Conservation (phyloP, 352 stramenopile species). For the Phytophthora tentaculata region DNA sequence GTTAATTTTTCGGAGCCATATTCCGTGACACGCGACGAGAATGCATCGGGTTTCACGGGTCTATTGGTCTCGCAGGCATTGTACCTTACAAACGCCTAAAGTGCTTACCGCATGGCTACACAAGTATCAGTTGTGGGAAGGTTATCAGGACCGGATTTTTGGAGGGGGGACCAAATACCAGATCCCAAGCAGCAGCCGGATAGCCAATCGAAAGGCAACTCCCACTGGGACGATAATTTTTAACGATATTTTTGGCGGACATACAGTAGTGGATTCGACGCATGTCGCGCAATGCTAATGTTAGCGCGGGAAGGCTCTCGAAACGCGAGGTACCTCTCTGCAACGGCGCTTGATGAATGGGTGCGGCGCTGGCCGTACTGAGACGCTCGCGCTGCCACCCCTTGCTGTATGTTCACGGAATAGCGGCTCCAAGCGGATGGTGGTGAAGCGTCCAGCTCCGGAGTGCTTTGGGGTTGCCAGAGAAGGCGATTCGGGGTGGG, state of each 20-base stretch:
- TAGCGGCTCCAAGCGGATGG: slow-evolving; percentile 9
- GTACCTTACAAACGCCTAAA: background rate
- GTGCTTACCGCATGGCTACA: slow-evolving; percentile 17
- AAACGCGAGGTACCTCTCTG: slow-evolving; percentile 10
- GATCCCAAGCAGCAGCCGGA: slow-evolving; percentile 24
- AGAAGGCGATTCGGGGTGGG: slow-evolving; percentile 30
- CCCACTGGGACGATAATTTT: slow-evolving; percentile 11
- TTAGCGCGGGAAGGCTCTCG: slow-evolving; percentile 21
- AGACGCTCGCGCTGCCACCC: background rate
- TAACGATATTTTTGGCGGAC: slow-evolving; percentile 34
- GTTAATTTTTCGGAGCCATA: slow-evolving; percentile 35
- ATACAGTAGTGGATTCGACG: slow-evolving; percentile 21
- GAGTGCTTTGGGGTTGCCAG: slow-evolving; percentile 12
- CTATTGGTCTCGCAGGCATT: slow-evolving; percentile 2
- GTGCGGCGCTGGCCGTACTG: slow-evolving; percentile 6
- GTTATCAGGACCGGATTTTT: slow-evolving; percentile 42
- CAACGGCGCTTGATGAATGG: slow-evolving; percentile 18
- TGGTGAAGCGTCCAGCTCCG: background rate
- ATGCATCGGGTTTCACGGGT: slow-evolving; percentile 19
- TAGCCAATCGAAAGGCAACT: slow-evolving; percentile 22
- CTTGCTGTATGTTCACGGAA: slow-evolving; percentile 7
- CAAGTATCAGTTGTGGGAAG: slow-evolving; percentile 17
- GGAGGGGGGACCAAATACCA: slow-evolving; percentile 39
- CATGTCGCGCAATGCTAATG: slow-evolving; percentile 37
- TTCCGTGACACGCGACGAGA: slow-evolving; percentile 8